These are phyloP conservation scores for Juncus effusus DNA, from an alignment of 176 grass and related monocot genomes.

Conservation along the genomic window DNA sequence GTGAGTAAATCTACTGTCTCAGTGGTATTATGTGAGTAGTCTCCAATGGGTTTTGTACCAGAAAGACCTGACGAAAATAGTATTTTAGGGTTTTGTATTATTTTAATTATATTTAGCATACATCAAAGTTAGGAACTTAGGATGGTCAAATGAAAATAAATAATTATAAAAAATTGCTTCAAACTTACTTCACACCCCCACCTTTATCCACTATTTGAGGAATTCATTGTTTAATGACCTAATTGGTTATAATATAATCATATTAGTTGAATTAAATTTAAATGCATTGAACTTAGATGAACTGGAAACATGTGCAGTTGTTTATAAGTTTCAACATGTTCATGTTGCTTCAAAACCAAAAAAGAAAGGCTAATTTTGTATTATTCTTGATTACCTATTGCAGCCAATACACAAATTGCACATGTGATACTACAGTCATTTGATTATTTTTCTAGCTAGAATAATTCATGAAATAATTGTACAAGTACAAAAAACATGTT, in stretches of 20 bases:
- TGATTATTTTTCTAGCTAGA: too few relatives aligned
- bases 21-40: conserved; percentile 20
- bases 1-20: conserved; percentile 11
- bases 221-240: neutral
- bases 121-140: conserved; percentile 1
- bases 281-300: conserved; percentile 8
- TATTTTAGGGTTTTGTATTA: neutral
- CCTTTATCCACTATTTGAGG: neutral
- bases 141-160: neutral
- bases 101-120: neutral
- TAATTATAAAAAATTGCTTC: neutral
- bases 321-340: conserved; percentile 1
- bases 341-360: neutral
- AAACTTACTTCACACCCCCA: neutral
- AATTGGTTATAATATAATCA: neutral
- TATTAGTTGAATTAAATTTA: neutral
- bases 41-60: conserved; percentile 8
- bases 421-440: neutral
- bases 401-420: neutral
- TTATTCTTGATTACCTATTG: neutral
- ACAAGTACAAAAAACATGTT: too few relatives aligned
- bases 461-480: too few relatives aligned
- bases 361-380: neutral
- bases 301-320: neutral
- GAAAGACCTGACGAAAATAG: conserved; percentile 23